Percentiles rank a stretch among this genome's conserved stretches.
Evolutionary conservation across 805 yeast species (phyloP).

Genomic region (Starmerella kuoi): DNA sequence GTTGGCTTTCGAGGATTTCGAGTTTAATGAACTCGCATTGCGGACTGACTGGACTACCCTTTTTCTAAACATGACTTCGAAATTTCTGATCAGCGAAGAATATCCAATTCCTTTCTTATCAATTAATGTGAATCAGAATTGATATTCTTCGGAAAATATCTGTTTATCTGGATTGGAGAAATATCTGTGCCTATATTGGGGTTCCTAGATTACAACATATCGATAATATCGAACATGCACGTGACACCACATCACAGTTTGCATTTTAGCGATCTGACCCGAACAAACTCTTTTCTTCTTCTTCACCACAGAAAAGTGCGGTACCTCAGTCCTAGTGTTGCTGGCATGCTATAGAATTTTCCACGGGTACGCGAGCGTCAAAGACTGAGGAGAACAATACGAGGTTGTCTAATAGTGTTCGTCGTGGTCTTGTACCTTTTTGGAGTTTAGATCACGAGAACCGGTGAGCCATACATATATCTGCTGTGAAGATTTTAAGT

Average conservation of each 20-base stretch:
- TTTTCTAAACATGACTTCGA: conserved; percentile 2
- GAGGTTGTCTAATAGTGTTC: conserved; percentile 26
- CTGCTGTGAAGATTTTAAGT: background rate
- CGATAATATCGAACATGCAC: no score
- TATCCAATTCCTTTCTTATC: no score
- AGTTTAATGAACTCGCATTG: conserved; percentile 5
- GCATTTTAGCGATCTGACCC: no score
- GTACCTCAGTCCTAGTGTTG: conserved; percentile 26
- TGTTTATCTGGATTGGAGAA: no score
- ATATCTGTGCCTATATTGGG: no score
- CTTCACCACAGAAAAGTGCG: conserved; percentile 19
- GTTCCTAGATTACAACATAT: no score
- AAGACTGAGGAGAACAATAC: conserved; percentile 19
- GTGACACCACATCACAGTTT: no score
- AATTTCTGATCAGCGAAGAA: background rate
- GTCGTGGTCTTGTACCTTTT: conserved; percentile 19
- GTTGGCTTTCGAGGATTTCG: conserved; percentile 3
- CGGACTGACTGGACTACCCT: conserved; percentile 3
- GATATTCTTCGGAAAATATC: no score
- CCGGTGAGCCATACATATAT: conserved; percentile 25
- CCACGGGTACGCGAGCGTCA: conserved; percentile 25
- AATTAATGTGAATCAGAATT: no score
- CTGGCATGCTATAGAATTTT: conserved; percentile 18
- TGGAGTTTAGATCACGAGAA: conserved; percentile 23
- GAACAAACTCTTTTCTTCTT: conserved; percentile 1